Evolutionary conservation across 225 moss, liverwort and hornwort genomes (phyloP).

Genomic region (Takakia lepidozioides): DNA sequence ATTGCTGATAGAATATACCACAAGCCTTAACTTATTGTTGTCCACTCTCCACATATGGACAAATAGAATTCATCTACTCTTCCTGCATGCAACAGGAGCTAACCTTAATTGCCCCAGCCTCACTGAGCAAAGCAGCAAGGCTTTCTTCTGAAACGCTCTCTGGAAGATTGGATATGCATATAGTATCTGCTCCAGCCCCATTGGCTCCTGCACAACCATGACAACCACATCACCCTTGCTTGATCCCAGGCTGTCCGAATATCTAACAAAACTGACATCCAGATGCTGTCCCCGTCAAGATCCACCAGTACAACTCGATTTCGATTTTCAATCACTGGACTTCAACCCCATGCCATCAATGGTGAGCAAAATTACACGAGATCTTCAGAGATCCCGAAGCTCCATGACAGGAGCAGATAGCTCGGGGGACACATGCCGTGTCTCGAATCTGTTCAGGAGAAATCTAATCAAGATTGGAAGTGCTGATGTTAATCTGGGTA

Average conservation of each 20-base stretch:
- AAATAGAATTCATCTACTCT: background rate
- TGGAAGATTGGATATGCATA: constrained; percentile 81
- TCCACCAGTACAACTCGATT: too few relatives aligned
- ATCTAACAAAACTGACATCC: too few relatives aligned
- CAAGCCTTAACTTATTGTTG: too few relatives aligned
- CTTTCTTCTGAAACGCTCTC: constrained; percentile 87
- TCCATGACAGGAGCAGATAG: constrained; percentile 9
- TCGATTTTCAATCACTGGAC: too few relatives aligned
- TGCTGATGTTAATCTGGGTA: constrained; percentile 40
- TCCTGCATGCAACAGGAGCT: constrained; percentile 3
- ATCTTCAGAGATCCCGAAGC: too few relatives aligned
- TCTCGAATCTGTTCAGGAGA: constrained; percentile 11
- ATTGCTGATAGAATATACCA: background rate
- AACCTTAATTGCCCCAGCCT: constrained; percentile 94
- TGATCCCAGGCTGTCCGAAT: too few relatives aligned
- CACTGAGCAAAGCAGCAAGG: constrained; percentile 78
- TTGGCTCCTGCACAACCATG: constrained; percentile 41
- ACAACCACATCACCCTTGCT: background rate
- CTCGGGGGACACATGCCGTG: background rate
- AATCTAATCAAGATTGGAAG: constrained; percentile 25
- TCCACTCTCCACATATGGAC: too few relatives aligned
- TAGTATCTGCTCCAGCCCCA: constrained; percentile 77
- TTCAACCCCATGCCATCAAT: too few relatives aligned
- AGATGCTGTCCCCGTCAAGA: too few relatives aligned
- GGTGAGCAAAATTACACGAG: too few relatives aligned